These are phyloP conservation scores for Cytospora mali DNA, from an alignment of 2,329 filamentous ascomycete species.

Conservation along the genomic window DNA sequence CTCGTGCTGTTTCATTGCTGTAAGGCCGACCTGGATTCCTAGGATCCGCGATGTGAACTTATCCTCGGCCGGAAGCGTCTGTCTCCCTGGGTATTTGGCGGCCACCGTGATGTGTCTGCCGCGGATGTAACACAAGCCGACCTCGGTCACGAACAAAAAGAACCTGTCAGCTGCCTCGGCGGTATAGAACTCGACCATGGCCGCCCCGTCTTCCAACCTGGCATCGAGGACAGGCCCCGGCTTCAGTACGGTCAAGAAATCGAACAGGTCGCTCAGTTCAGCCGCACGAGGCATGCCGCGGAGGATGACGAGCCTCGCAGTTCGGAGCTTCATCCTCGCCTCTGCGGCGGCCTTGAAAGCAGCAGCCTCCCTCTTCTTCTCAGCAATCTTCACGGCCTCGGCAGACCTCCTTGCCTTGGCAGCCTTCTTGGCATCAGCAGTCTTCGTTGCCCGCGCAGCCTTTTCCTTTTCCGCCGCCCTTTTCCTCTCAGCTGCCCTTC, in stretches of 20 bases:
- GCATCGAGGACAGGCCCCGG: slow-evolving; percentile 3
- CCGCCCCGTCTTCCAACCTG: not conserved
- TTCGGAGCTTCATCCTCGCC: not conserved
- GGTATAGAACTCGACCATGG: not conserved
- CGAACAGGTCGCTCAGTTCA: not conserved
- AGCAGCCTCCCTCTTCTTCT: not conserved
- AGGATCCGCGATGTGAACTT: too few species aligned
- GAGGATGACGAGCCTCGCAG: not conserved
- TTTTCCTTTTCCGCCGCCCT: not conserved
- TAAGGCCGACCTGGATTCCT: too few species aligned
- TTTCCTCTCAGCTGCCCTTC: not conserved
- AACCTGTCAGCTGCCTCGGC: not conserved
- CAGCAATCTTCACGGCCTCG: not conserved
- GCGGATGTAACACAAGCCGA: not conserved
- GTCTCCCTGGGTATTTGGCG: not conserved
- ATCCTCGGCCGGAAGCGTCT: too few species aligned
- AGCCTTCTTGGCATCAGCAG: not conserved
- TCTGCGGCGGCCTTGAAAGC: too few species aligned
- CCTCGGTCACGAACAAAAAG: not conserved
- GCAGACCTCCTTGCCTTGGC: not conserved
- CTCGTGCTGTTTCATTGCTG: too few species aligned
- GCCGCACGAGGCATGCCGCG: not conserved
- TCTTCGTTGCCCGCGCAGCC: not conserved
- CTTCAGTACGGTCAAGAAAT: too few species aligned
- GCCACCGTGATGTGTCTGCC: slow-evolving; percentile 1